These are phyloP conservation scores for Cystobasidium sp. DNA, from an alignment of 1,284 basidiomycete species.

Conservation along the genomic window DNA sequence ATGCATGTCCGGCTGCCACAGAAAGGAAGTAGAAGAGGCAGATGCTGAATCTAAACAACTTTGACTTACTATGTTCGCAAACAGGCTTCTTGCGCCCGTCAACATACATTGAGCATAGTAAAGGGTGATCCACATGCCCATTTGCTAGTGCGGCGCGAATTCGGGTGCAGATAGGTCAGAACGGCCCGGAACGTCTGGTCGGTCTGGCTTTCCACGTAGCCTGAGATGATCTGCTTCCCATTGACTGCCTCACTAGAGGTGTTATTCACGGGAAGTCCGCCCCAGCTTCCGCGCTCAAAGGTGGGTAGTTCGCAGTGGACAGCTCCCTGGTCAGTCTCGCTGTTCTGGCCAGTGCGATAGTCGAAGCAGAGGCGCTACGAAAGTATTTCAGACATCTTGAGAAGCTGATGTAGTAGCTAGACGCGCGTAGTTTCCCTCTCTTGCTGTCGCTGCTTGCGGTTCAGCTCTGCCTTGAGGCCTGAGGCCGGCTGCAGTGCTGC, in stretches of 20 bases:
- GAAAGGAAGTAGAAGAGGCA: neutral
- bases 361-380: slow-evolving; percentile 24
- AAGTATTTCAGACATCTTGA: neutral
- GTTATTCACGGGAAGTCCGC: slow-evolving; percentile 16
- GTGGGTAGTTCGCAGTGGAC: slow-evolving; percentile 32
- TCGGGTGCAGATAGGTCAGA: slow-evolving; percentile 20
- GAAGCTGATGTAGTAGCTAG: neutral
- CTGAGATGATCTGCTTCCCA: slow-evolving; percentile 9
- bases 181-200: slow-evolving; percentile 27
- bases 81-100: slow-evolving; percentile 32
- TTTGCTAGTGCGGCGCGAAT: slow-evolving; percentile 4
- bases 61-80: slow-evolving; percentile 24
- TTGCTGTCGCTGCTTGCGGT: neutral
- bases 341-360: slow-evolving; percentile 7
- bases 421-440: neutral
- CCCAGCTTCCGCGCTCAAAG: slow-evolving; percentile 35
- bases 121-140: slow-evolving; percentile 19
- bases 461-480: neutral
- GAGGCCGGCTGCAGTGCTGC: neutral
- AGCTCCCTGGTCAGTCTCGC: slow-evolving; percentile 12
- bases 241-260: slow-evolving; percentile 20
- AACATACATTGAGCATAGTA: slow-evolving; percentile 14
- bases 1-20: neutral
- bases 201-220: slow-evolving; percentile 28
- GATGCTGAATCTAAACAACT: neutral